phyloP scores from a whole-genome alignment of 192 early-diverging fungal species.

The Linnemannia exigua region DNA sequence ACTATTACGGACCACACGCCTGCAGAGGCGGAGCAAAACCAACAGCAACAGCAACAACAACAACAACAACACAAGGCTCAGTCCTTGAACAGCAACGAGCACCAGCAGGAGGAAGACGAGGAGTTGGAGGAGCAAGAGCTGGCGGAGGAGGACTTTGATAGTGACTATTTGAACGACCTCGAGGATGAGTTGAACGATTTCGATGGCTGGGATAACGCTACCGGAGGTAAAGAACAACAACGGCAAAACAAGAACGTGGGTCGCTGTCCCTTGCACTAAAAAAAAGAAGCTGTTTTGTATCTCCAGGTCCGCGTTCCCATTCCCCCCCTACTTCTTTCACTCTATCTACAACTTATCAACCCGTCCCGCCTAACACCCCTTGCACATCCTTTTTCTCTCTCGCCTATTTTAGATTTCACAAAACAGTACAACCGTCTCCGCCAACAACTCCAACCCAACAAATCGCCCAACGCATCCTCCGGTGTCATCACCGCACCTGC shows the following conservation, averaged over 20 bases:
- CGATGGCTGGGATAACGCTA: slow-evolving; percentile 85
- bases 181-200: slow-evolving; percentile 84
- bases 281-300: neutral
- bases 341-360: too few relatives aligned
- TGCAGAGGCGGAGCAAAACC: neutral
- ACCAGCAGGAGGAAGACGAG: neutral
- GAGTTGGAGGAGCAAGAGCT: neutral
- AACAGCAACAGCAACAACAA: neutral
- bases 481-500: slow-evolving; percentile 37
- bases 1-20: neutral
- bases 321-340: neutral
- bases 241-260: neutral
- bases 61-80: neutral
- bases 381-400: neutral
- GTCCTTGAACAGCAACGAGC: neutral
- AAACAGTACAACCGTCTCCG: slow-evolving; percentile 92
- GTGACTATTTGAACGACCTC: slow-evolving; percentile 68
- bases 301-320: neutral
- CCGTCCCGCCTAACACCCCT: neutral
- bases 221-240: slow-evolving; percentile 63
- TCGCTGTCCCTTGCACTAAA: too few relatives aligned
- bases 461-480: slow-evolving; percentile 24
- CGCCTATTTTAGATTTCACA: slow-evolving; percentile 82
- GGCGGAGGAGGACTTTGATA: slow-evolving; percentile 20
- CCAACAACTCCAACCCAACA: slow-evolving; percentile 70